Evolutionary conservation across 1,284 basidiomycete species (phyloP).

Genomic region (Inonotus hispidus): DNA sequence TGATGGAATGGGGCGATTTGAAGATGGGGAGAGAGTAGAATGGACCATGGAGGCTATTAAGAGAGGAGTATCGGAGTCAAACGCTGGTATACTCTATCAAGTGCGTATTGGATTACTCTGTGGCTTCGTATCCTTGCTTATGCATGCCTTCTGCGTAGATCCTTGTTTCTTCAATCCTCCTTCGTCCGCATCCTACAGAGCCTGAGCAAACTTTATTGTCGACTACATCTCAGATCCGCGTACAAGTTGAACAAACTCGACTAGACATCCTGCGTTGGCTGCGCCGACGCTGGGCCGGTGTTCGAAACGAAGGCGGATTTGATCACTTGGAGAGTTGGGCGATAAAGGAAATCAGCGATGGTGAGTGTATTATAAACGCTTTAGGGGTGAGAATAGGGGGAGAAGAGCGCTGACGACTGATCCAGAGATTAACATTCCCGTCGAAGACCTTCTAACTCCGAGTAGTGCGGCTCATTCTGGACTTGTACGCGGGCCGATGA

Average conservation of each 20-base stretch:
- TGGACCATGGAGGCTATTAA: conserved; percentile 62
- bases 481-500: conserved; percentile 24
- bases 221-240: conserved; percentile 57
- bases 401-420: too few relatives aligned
- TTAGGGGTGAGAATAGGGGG: neutral
- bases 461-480: conserved; percentile 18
- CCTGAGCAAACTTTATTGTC: conserved; percentile 56
- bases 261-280: conserved; percentile 59
- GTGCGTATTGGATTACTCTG: conserved; percentile 31
- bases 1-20: conserved; percentile 60
- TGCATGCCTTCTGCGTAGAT: conserved; percentile 38
- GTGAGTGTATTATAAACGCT: conserved; percentile 38
- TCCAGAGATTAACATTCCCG: conserved; percentile 72
- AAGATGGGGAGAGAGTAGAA: conserved; percentile 68
- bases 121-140: neutral
- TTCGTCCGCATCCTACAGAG: conserved; percentile 60
- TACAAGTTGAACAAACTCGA: conserved; percentile 67
- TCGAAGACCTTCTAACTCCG: conserved; percentile 59
- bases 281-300: conserved; percentile 66
- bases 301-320: conserved; percentile 78
- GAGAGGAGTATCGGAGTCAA: conserved; percentile 51
- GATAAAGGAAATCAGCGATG: conserved; percentile 80
- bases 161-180: conserved; percentile 67
- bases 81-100: conserved; percentile 70
- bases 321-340: conserved; percentile 79